Conservation (phyloP, 306 rosid species). For the Acmispon strigosus region DNA sequence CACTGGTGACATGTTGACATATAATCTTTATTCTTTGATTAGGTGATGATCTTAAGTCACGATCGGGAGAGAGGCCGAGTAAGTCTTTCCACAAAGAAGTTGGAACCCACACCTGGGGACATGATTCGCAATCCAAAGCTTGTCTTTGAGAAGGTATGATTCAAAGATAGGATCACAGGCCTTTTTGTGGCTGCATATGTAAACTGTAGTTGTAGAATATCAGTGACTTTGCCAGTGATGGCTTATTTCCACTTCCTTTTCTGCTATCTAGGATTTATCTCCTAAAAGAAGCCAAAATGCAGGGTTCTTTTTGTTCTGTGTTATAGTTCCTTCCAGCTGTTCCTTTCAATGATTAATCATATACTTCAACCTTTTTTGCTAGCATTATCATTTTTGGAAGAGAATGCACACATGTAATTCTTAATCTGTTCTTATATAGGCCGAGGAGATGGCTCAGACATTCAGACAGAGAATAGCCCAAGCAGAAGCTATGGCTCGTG, state of each 20-base stretch:
- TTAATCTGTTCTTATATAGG: conserved; percentile 36
- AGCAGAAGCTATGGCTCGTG: conserved; percentile 92
- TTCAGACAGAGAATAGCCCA: conserved; percentile 87
- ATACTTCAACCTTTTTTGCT: not conserved
- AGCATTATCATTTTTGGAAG: conserved; percentile 11
- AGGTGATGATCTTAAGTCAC: conserved; percentile 59
- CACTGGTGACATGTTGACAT: not conserved
- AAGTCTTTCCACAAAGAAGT: too few species aligned
- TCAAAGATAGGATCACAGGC: conserved; percentile 13
- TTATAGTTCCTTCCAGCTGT: not conserved
- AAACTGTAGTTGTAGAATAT: not conserved
- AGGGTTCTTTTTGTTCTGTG: not conserved
- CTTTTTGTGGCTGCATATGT: not conserved
- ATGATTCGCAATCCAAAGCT: conserved; percentile 96
- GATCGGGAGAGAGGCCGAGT: too few species aligned
- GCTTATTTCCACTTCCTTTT: not conserved
- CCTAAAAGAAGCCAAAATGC: too few species aligned
- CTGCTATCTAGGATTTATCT: not conserved
- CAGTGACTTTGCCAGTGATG: not conserved
- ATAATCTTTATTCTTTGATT: conserved; percentile 23
- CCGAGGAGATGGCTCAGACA: conserved; percentile 81
- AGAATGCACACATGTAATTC: not conserved
- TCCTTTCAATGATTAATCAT: not conserved
- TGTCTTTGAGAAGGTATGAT: conserved; percentile 88
- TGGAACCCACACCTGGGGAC: conserved; percentile 40